phyloP scores from a whole-genome alignment of 1,284 basidiomycete genomes.

The Retiboletus fuscus region DNA sequence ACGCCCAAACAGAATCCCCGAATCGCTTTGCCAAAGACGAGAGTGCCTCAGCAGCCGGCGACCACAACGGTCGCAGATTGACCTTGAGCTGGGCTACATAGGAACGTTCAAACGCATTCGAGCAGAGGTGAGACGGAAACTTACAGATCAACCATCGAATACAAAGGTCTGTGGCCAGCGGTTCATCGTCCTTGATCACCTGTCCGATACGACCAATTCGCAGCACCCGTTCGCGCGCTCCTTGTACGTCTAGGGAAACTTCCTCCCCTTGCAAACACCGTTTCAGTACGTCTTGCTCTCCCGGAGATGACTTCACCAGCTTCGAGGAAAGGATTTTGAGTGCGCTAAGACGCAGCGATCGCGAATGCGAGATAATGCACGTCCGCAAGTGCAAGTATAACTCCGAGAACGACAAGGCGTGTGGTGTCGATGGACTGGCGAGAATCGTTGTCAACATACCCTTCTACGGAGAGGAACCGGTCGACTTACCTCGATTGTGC shows the following conservation, averaged over 20 bases:
- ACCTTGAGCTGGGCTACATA: slow-evolving; percentile 88
- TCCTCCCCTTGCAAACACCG: slow-evolving; percentile 80
- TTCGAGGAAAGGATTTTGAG: slow-evolving; percentile 67
- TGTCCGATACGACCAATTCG: slow-evolving; percentile 73
- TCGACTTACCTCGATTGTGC: slow-evolving; percentile 60
- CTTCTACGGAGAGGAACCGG: neutral
- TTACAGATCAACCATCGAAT: slow-evolving; percentile 74
- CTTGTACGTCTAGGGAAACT: slow-evolving; percentile 78
- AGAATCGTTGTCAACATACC: slow-evolving; percentile 3
- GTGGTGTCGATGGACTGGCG: slow-evolving; percentile 35
- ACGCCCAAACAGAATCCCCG: slow-evolving; percentile 78
- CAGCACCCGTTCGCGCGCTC: slow-evolving; percentile 85
- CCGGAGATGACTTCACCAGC: slow-evolving; percentile 54
- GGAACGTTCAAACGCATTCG: neutral
- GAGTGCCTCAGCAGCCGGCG: slow-evolving; percentile 80
- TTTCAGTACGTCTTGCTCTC: slow-evolving; percentile 69
- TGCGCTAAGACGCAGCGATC: slow-evolving; percentile 62
- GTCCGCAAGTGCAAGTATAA: slow-evolving; percentile 61
- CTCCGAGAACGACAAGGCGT: slow-evolving; percentile 53
- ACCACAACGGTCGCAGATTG: slow-evolving; percentile 90
- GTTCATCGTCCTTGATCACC: slow-evolving; percentile 64
- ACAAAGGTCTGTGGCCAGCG: slow-evolving; percentile 65
- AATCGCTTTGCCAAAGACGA: slow-evolving; percentile 68
- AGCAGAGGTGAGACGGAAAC: slow-evolving; percentile 33
- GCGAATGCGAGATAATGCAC: slow-evolving; percentile 70